Evolutionary conservation across 805 yeast species (phyloP), one percentile per base, ranked within the genome.

Genomic region (Debaryomyces prosopidis): DNA sequence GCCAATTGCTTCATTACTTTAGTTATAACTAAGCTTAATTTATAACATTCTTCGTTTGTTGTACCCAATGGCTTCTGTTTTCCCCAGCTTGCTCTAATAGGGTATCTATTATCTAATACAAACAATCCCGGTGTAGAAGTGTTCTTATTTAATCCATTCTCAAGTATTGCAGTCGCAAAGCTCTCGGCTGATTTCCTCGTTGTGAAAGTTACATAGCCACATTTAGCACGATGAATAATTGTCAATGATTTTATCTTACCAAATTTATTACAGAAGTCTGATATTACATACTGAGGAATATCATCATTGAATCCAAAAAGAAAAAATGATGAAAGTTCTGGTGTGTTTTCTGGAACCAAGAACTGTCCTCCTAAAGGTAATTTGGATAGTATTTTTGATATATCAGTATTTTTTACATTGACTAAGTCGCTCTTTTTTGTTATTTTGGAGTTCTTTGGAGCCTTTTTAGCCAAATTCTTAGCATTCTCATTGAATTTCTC

Each of bases 331-430:
- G 72, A 75, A n/a, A 79, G 56, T 0, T 62, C 54, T 3, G 57
- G 47, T 42, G 76, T 75, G 28, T 65, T 64, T 0, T 84, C 70
- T 0, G 70, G 63, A 2, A 48, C 18, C 4, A 44, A 53, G 8
- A 84, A 58, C n/a, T 76, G 72, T 1, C 87, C 88, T 35, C 80
- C 80, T 46, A 87, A 75, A 0, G 96, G 96, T n/a, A 89, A 66
- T 51, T 77, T 79, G 18, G 81, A 65, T 28, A 84, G 66, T 0
- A 83, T 53, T 55, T 76, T 79, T 7, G 79, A 58, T 0, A 85
- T 66, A 35, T 83, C 87, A 1, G 64, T 63, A 8, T 62, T 58
- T n/a, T 62, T 49, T 45, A 53, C 46, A 40, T 54, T 48, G 30
- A 39, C 28, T 10, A 37, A 45, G 15, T 39, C 43, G 34, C 17